Evolutionary conservation across 352 stramenopile species (phyloP).

Genomic region (Globisporangium recalcitrans): DNA sequence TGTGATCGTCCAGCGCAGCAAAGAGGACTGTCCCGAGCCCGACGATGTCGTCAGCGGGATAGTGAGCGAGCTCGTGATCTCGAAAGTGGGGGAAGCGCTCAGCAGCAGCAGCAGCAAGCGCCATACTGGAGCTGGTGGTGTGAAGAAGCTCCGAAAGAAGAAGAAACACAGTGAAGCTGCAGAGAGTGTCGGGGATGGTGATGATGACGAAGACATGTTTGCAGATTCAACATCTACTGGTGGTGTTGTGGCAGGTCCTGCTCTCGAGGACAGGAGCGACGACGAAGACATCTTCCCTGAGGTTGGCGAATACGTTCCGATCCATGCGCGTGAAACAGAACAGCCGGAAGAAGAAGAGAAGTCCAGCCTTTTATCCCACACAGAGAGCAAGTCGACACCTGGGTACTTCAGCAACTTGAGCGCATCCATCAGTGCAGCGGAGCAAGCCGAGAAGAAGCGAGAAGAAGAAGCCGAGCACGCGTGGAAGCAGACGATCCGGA

Average conservation of each 20-base stretch:
- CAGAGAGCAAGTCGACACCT: background rate
- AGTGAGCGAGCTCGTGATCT: conserved; percentile 45
- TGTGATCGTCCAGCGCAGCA: conserved; percentile 61
- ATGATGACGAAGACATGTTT: conserved; percentile 1
- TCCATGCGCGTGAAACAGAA: conserved; percentile 38
- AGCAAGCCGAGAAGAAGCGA: conserved; percentile 31
- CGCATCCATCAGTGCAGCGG: conserved; percentile 54
- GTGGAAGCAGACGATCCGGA: conserved; percentile 58
- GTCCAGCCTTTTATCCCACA: background rate
- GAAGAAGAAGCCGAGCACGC: conserved; percentile 39
- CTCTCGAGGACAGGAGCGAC: conserved; percentile 24
- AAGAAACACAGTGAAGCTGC: conserved; percentile 2
- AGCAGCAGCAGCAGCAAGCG: conserved; percentile 15
- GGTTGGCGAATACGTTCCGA: conserved; percentile 62
- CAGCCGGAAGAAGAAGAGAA: conserved; percentile 6
- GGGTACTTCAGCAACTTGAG: conserved; percentile 73
- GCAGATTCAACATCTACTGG: background rate
- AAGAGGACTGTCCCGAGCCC: conserved; percentile 58
- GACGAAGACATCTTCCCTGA: conserved; percentile 78
- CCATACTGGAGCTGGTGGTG: background rate
- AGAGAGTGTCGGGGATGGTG: background rate
- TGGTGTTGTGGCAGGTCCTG: background rate
- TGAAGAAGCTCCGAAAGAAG: conserved; percentile 49
- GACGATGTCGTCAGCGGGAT: conserved; percentile 56
- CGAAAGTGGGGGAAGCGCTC: conserved; percentile 31